These are phyloP conservation scores for Zygosaccharomyces sapae DNA, from an alignment of 1,139 yeast species.

Conservation along the genomic window DNA sequence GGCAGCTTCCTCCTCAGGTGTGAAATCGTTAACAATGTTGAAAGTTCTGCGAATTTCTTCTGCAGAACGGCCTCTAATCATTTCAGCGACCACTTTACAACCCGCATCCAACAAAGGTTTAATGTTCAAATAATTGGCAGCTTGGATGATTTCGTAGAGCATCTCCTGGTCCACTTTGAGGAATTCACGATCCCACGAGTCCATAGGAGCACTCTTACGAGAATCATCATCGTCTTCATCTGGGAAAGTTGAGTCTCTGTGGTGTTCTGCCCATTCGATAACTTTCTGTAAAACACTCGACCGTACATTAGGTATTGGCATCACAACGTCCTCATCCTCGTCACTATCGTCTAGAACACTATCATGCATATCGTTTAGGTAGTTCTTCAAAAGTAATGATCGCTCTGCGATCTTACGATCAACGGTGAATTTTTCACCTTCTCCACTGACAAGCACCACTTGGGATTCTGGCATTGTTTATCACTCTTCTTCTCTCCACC, in stretches of 20 bases:
- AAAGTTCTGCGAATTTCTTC: conserved; percentile 95
- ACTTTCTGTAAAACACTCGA: conserved; percentile 85
- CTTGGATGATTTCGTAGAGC: conserved; percentile 92
- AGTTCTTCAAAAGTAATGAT: conserved; percentile 81
- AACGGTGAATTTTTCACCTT: conserved; percentile 67
- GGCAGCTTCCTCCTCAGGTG: conserved; percentile 98
- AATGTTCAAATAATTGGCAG: conserved; percentile 93
- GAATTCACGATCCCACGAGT: conserved; percentile 95
- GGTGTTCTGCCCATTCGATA: conserved; percentile 96
- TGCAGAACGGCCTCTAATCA: conserved; percentile 94
- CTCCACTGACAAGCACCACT: conserved; percentile 63
- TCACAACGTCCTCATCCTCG: conserved; percentile 63
- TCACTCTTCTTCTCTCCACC: neutral
- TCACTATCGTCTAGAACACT: conserved; percentile 48
- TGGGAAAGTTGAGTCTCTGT: conserved; percentile 76
- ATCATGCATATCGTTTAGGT: conserved; percentile 76
- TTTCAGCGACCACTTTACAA: conserved; percentile 95
- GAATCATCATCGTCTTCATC: conserved; percentile 78
- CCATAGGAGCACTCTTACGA: conserved; percentile 79
- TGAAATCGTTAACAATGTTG: conserved; percentile 92
- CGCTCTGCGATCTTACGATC: conserved; percentile 87
- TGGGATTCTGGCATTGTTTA: conserved; percentile 17
- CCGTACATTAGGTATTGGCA: conserved; percentile 89
- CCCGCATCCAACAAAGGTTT: conserved; percentile 92
- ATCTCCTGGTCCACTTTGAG: conserved; percentile 96